These are phyloP conservation scores for Hypoxylon sp. DNA, from an alignment of 2,329 filamentous ascomycete genomes.

Conservation along the genomic window DNA sequence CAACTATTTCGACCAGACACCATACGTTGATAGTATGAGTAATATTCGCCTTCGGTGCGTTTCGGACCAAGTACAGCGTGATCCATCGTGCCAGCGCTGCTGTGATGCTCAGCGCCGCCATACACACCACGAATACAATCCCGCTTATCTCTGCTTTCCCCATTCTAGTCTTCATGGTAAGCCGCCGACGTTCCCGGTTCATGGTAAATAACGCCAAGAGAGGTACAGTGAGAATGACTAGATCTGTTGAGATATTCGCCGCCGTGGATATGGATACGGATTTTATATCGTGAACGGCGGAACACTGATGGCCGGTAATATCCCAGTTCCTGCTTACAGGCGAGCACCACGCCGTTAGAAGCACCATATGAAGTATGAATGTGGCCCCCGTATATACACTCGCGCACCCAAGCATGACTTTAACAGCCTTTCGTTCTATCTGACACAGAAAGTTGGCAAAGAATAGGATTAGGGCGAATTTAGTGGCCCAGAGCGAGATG, in stretches of 20 bases:
- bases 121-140: conserved; percentile 45
- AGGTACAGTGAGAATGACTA: neutral
- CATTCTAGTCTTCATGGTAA: conserved; percentile 27
- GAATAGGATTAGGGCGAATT: conserved; percentile 2
- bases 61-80: neutral
- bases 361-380: neutral
- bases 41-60: neutral
- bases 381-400: neutral
- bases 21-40: conserved; percentile 2
- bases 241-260: neutral
- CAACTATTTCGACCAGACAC: neutral
- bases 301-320: neutral
- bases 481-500: neutral
- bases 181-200: neutral
- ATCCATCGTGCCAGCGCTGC: conserved; percentile 35
- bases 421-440: neutral
- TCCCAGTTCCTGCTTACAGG: neutral
- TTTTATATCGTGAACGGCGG: neutral
- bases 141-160: conserved; percentile 47
- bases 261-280: neutral
- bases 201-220: neutral
- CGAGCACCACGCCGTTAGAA: neutral
- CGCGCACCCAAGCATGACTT: neutral
- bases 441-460: neutral
- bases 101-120: conserved; percentile 47